A percentile compares a stretch with the other conserved stretches of the same genome.
phyloP scores from a whole-genome alignment of 176 grass and related monocot genomes.

The Carex littledalei region DNA sequence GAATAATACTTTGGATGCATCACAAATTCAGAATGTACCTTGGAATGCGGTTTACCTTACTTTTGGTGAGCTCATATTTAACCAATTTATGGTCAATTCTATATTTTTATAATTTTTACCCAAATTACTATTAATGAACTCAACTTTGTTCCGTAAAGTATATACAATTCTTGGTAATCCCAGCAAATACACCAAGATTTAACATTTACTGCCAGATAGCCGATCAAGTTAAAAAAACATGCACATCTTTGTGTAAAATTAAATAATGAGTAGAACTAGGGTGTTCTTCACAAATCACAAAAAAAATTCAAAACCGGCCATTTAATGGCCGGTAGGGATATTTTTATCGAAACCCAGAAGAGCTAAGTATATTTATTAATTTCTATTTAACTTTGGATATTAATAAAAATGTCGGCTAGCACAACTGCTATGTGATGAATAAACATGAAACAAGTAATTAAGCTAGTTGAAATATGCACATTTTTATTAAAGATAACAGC shows the following conservation, averaged over 20 bases:
- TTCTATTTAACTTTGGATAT: no score
- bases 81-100: background rate
- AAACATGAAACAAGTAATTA: background rate
- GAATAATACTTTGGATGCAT: slow-evolving; percentile 6
- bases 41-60: background rate
- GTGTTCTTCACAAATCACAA: rapidly evolving
- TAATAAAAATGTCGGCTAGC: background rate
- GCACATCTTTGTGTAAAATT: background rate
- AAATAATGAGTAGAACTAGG: background rate
- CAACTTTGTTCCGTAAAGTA: background rate
- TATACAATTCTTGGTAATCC: background rate
- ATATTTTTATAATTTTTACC: background rate
- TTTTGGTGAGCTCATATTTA: background rate
- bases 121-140: background rate
- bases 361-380: no score
- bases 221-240: background rate
- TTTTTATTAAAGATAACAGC: slow-evolving; percentile 12
- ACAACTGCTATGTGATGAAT: background rate
- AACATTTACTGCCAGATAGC: background rate
- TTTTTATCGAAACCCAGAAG: no score
- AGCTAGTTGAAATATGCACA: slow-evolving; percentile 2
- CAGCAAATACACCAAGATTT: background rate
- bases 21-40: background rate
- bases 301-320: no score
- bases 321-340: no score